Evolutionary conservation across 1,284 basidiomycete genomes (phyloP).

Genomic region (Wallemia hederae): DNA sequence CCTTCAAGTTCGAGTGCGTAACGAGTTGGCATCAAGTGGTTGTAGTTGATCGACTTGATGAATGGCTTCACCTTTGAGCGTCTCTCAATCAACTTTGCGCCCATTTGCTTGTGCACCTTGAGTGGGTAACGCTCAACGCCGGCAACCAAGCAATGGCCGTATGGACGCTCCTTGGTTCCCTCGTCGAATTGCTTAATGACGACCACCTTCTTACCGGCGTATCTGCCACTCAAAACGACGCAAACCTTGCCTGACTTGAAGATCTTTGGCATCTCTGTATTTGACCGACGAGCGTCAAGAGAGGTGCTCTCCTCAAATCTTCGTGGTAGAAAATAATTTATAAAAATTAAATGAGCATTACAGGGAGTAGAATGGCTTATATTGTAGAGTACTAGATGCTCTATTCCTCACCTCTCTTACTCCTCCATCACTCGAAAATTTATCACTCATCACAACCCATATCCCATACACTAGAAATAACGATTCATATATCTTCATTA

Average conservation of each 20-base stretch:
- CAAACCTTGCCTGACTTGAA: conserved; percentile 30
- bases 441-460: too few relatives aligned
- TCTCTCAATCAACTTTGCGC: conserved; percentile 65
- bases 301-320: not conserved
- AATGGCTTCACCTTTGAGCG: conserved; percentile 93
- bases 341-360: not conserved
- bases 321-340: not conserved
- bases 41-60: conserved; percentile 89
- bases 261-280: not conserved
- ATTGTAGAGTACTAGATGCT: too few relatives aligned
- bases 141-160: conserved; percentile 85
- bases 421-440: not conserved
- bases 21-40: conserved; percentile 87
- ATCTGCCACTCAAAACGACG: conserved; percentile 83
- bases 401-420: too few relatives aligned
- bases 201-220: conserved; percentile 77
- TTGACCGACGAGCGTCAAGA: not conserved
- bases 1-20: conserved; percentile 81
- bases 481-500: too few relatives aligned
- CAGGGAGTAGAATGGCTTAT: too few relatives aligned
- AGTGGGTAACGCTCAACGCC: conserved; percentile 85
- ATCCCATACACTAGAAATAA: too few relatives aligned
- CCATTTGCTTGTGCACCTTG: conserved; percentile 88
- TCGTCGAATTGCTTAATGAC: conserved; percentile 68
- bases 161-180: conserved; percentile 61